Conservation (phyloP, 345 rosid genomes). For the Moricandia arvensis region DNA sequence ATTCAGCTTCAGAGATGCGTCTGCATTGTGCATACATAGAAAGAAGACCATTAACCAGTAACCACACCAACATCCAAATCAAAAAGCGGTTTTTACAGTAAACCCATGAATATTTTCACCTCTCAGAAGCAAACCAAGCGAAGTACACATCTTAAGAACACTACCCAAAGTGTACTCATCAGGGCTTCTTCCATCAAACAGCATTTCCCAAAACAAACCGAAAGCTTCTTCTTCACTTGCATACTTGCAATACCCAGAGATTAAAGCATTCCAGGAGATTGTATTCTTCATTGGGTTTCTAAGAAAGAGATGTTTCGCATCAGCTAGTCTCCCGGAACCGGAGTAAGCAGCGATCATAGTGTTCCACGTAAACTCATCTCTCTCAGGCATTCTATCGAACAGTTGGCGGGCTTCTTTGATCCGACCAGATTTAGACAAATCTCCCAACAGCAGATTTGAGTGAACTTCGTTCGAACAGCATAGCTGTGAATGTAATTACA, state of each 20-base stretch:
- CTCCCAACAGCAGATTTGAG: constrained; percentile 42
- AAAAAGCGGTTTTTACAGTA: constrained; percentile 49
- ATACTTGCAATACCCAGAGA: constrained; percentile 65
- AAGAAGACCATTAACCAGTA: constrained; percentile 55
- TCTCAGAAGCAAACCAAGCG: constrained; percentile 42
- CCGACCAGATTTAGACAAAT: constrained; percentile 54
- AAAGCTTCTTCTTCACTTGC: constrained; percentile 60
- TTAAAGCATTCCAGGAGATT: constrained; percentile 72
- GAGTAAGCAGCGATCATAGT: constrained; percentile 78
- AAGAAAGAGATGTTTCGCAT: constrained; percentile 53
- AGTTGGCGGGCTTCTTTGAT: constrained; percentile 62
- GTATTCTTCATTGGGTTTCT: constrained; percentile 54
- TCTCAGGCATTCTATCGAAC: constrained; percentile 68
- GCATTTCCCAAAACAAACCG: constrained; percentile 62
- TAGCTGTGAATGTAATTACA: constrained; percentile 12
- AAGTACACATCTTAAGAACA: constrained; percentile 61
- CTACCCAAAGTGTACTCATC: constrained; percentile 68
- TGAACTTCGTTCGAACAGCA: constrained; percentile 37
- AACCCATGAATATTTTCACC: constrained; percentile 81
- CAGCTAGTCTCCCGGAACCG: constrained; percentile 55
- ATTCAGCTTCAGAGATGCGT: constrained; percentile 67
- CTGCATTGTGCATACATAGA: constrained; percentile 78
- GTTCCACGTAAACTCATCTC: constrained; percentile 82
- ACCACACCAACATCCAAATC: constrained; percentile 57
- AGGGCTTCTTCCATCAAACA: constrained; percentile 55